phyloP scores from a whole-genome alignment of 225 moss, liverwort and hornwort genomes.

The Thuidium tamariscinum region DNA sequence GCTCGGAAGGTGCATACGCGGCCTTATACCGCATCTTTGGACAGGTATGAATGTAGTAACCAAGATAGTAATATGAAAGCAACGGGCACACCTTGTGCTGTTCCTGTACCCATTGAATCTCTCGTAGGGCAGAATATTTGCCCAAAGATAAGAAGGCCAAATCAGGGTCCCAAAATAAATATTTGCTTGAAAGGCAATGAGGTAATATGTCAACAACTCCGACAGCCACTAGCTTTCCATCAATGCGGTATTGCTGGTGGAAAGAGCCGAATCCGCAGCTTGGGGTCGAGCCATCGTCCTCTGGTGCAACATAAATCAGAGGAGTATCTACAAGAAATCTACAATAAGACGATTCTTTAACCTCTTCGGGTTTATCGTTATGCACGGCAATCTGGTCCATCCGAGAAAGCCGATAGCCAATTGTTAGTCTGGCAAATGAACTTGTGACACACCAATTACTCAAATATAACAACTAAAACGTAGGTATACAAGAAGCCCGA shows the following conservation, averaged over 20 bases:
- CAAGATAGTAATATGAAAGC: constrained; percentile 79
- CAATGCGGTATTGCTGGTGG: constrained; percentile 86
- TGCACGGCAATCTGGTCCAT: constrained; percentile 67
- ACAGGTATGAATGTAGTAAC: constrained; percentile 95
- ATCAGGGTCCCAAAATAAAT: constrained; percentile 98
- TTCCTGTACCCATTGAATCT: constrained; percentile 89
- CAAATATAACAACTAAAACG: neutral
- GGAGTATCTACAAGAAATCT: constrained; percentile 86
- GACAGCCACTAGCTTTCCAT: constrained; percentile 84
- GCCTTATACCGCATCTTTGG: constrained; percentile 99
- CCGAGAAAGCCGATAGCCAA: neutral
- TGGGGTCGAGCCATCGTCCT: constrained; percentile 64
- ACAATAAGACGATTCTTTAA: constrained; percentile 57
- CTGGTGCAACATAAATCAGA: constrained; percentile 58
- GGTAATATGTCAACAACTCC: constrained; percentile 94
- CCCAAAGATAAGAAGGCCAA: constrained; percentile 79
- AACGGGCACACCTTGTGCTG: constrained; percentile 54
- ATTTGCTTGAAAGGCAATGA: constrained; percentile 92
- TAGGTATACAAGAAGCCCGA: neutral
- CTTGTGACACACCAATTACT: neutral
- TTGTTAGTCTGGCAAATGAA: neutral
- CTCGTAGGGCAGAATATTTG: constrained; percentile 78
- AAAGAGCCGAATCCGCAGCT: constrained; percentile 92
- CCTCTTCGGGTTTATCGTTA: constrained; percentile 73
- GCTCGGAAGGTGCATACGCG: constrained; percentile 87